Conservation (phyloP, 2,329 filamentous ascomycete genomes). For the Nakataea oryzae region DNA sequence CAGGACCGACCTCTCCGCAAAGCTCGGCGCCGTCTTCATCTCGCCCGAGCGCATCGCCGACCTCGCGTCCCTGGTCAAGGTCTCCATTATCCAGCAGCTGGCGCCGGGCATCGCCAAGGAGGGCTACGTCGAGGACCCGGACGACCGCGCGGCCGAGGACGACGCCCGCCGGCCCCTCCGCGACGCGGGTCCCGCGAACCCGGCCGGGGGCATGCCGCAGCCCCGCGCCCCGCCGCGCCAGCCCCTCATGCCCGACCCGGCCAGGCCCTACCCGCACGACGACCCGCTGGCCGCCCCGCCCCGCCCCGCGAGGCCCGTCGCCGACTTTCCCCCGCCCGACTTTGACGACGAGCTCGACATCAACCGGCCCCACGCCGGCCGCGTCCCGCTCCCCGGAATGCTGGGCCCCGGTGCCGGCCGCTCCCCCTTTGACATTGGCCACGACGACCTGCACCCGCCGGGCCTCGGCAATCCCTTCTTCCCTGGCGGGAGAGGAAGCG, state of each 20-base stretch:
- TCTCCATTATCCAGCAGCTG: constrained; percentile 75
- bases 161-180: constrained; percentile 25
- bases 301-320: constrained; percentile 44
- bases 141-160: constrained; percentile 27
- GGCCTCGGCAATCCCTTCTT: constrained; percentile 79
- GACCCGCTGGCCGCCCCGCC: constrained; percentile 55
- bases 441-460: constrained; percentile 79
- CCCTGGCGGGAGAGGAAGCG: constrained; percentile 44
- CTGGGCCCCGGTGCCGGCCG: constrained; percentile 23
- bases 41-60: constrained; percentile 57
- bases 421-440: constrained; percentile 62
- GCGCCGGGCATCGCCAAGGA: constrained; percentile 67
- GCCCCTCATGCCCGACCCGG: constrained; percentile 46
- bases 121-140: constrained; percentile 53
- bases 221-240: constrained; percentile 22
- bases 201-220: no score
- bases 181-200: constrained; percentile 25
- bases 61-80: constrained; percentile 62
- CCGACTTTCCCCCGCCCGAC: constrained; percentile 73
- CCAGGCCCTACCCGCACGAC: constrained; percentile 52
- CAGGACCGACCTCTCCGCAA: constrained; percentile 33
- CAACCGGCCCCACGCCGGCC: constrained; percentile 48
- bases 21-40: constrained; percentile 58
- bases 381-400: constrained; percentile 16
- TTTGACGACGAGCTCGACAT: constrained; percentile 93